Conservation (phyloP, 805 yeast genomes). For the Suhomyces sp. region DNA sequence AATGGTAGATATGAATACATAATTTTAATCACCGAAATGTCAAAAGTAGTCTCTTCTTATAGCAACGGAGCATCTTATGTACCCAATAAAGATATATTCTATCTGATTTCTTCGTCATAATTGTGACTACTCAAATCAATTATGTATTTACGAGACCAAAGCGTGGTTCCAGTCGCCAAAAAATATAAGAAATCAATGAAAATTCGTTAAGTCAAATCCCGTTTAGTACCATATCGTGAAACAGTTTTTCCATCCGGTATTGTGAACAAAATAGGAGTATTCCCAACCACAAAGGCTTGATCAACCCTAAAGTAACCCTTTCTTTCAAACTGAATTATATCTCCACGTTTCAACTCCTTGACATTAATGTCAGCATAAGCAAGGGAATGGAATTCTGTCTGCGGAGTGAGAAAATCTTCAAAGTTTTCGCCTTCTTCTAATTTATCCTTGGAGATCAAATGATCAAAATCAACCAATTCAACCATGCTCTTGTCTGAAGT, state of each 20-base stretch:
- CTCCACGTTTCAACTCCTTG: slow-evolving; percentile 23
- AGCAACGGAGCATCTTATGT: too few relatives aligned
- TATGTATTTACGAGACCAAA: too few relatives aligned
- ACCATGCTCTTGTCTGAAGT: slow-evolving; percentile 25
- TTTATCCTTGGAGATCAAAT: slow-evolving; percentile 33
- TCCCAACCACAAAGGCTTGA: slow-evolving; percentile 16
- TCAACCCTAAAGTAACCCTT: slow-evolving; percentile 30
- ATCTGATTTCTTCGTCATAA: too few relatives aligned
- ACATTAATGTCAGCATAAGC: slow-evolving; percentile 27
- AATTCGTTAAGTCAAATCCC: too few relatives aligned
- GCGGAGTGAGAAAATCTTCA: slow-evolving; percentile 28
- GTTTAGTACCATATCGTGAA: slow-evolving; percentile 17
- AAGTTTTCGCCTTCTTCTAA: slow-evolving; percentile 30
- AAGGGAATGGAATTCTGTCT: slow-evolving; percentile 22
- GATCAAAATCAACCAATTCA: slow-evolving; percentile 29
- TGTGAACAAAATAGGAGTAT: slow-evolving; percentile 24
- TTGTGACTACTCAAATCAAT: too few relatives aligned
- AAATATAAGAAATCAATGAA: too few relatives aligned
- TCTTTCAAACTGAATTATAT: slow-evolving; percentile 28
- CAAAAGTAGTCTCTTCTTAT: too few relatives aligned
- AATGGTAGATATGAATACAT: too few relatives aligned
- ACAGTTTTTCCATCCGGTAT: slow-evolving; percentile 30
- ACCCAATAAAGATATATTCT: too few relatives aligned
- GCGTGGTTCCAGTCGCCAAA: too few relatives aligned
- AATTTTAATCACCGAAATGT: too few relatives aligned